These are phyloP conservation scores for Blepharisma stoltei DNA, from an alignment of 73 alveolate species.

Conservation along the genomic window DNA sequence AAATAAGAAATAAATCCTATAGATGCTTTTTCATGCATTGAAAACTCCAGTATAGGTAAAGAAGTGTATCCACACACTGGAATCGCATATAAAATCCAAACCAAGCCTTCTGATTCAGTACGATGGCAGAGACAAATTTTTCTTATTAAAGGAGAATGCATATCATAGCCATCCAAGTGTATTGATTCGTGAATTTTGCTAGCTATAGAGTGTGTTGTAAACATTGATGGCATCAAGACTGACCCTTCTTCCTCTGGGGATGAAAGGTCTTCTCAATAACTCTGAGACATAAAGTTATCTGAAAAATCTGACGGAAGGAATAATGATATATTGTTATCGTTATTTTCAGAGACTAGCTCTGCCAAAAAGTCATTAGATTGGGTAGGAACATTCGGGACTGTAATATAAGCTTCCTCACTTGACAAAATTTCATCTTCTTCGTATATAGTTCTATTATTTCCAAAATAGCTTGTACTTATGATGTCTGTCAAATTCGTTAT, in stretches of 20 bases:
- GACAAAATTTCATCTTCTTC: no score
- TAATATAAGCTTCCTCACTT: no score
- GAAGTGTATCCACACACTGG: not conserved
- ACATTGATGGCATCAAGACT: not conserved
- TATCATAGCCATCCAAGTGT: not conserved
- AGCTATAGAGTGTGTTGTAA: not conserved
- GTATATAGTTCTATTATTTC: no score
- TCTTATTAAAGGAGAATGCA: slow-evolving; percentile 6
- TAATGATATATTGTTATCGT: not conserved
- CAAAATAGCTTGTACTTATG: no score
- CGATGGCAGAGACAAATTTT: not conserved
- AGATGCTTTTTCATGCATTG: not conserved
- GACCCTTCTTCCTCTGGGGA: slow-evolving; percentile 29
- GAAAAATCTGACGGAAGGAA: not conserved
- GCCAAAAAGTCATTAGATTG: not conserved
- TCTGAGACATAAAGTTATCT: no score
- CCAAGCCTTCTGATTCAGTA: not conserved
- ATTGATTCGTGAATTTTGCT: slow-evolving; percentile 18
- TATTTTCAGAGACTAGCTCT: not conserved
- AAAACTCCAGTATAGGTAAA: not conserved
- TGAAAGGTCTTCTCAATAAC: slow-evolving; percentile 19
- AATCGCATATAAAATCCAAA: not conserved
- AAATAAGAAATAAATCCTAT: not conserved
- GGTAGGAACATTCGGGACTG: no score
- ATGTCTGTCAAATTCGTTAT: no score